phyloP scores from a whole-genome alignment of 75 land plant genomes.

The Pinus taeda region DNA sequence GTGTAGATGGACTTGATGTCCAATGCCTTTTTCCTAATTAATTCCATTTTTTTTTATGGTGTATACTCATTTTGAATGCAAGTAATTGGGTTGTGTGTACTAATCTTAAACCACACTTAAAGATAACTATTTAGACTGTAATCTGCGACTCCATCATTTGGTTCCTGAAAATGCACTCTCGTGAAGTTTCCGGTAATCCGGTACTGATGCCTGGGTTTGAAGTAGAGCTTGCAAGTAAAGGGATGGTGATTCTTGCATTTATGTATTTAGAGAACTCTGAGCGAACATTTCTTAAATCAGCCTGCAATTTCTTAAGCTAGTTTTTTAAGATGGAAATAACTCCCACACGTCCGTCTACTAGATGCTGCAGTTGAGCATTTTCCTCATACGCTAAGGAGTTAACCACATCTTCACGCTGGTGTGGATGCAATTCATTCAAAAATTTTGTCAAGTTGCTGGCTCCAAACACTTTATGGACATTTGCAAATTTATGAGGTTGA shows the following conservation, averaged over 20 bases:
- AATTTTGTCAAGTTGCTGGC: conserved; percentile 65
- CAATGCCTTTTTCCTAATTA: too few relatives aligned
- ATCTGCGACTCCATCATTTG: conserved; percentile 30
- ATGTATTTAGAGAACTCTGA: conserved; percentile 46
- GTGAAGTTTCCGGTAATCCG: conserved; percentile 8
- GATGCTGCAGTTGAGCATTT: conserved; percentile 62
- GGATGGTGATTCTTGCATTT: conserved; percentile 18
- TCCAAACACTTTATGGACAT: conserved; percentile 70
- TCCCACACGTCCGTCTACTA: conserved; percentile 71
- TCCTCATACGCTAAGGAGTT: conserved; percentile 72
- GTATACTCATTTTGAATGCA: too few relatives aligned
- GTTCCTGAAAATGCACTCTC: conserved; percentile 35
- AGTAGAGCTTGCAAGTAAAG: conserved; percentile 6
- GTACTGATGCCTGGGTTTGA: conserved; percentile 10
- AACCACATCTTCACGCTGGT: conserved; percentile 67
- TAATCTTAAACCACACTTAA: too few relatives aligned
- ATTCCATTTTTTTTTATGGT: too few relatives aligned
- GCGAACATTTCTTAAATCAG: conserved; percentile 39
- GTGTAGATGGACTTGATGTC: too few relatives aligned
- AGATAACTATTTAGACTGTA: neutral
- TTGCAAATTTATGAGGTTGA: conserved; percentile 65
- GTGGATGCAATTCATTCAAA: conserved; percentile 60
- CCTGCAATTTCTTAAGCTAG: conserved; percentile 61
- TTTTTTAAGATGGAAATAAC: conserved; percentile 58
- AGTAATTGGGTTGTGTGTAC: too few relatives aligned